phyloP scores from a whole-genome alignment of 1,139 yeast species.

The Kodamaea anthophila region DNA sequence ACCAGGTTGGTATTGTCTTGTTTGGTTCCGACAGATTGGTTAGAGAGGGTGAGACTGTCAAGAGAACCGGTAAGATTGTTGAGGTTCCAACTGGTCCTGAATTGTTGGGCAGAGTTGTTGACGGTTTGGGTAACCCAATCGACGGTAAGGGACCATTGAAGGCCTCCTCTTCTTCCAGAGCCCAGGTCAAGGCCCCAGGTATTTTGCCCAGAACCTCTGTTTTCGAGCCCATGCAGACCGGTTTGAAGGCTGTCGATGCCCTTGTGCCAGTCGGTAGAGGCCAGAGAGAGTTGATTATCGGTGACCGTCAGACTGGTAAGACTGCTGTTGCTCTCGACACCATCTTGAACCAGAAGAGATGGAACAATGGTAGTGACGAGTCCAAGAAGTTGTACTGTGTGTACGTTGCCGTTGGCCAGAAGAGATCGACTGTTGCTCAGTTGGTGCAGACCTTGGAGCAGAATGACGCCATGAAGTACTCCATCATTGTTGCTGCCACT shows the following conservation, averaged over 20 bases:
- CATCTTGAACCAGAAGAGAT: conserved; percentile 97
- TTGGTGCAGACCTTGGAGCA: conserved; percentile 98
- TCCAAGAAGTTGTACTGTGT: conserved; percentile 98
- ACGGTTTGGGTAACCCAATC: conserved; percentile 98
- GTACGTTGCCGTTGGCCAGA: conserved; percentile 99
- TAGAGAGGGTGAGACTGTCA: conserved; percentile 99
- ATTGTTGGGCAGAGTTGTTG: conserved; percentile 98
- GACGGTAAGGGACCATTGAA: conserved; percentile 99
- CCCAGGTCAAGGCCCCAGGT: conserved; percentile 99
- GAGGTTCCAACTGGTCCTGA: conserved; percentile 99
- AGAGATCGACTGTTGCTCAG: conserved; percentile 99
- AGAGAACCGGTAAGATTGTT: conserved; percentile 99
- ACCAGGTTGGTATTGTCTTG: conserved; percentile 99
- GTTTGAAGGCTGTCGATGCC: conserved; percentile 98
- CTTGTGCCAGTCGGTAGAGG: conserved; percentile 99
- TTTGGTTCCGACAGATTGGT: conserved; percentile 99
- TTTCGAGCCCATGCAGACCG: conserved; percentile 99
- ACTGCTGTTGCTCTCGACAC: conserved; percentile 98
- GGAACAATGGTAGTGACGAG: conserved; percentile 94
- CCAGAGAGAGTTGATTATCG: conserved; percentile 99
- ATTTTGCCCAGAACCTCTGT: conserved; percentile 99
- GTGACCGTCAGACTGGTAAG: conserved; percentile 99
- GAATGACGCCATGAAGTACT: conserved; percentile 95
- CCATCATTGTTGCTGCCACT: conserved; percentile 98
- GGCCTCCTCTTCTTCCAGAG: conserved; percentile 81